Evolutionary conservation across 345 rosid species (phyloP), one percentile per base, ranked within the genome.

Genomic region (Salix viminalis): DNA sequence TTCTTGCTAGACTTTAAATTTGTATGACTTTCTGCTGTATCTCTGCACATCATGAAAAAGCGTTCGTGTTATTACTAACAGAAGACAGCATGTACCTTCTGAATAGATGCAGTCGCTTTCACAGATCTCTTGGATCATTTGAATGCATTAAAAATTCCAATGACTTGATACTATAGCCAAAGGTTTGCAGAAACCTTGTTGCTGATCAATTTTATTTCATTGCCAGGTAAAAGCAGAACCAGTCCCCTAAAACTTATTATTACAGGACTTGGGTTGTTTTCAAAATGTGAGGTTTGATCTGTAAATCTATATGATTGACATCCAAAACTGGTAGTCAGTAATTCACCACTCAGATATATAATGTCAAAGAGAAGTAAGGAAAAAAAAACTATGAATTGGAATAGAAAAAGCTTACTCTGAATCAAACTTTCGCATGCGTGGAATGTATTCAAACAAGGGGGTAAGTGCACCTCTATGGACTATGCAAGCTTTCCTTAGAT

Each of bases 401-500:
- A 73, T 32, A 23, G 37, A 67, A 58, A 16, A 80, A 74, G 72
- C 88, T 83, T 94, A 94, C 98, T 81, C 97, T 56, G 88, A 74
- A 79, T 89, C 87, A 32, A 97, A 88, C 48, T 89, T 90, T 79
- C 90, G 84, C 97, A 93, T 93, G 19, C 99, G 92, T 2, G 91
- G 90, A 85, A 95, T 89, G 79, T 95, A 93, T 80, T 93, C 97
- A 61, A 77, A 91, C 62, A 90, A 81, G 71, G 91, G 65, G 77
- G 97, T 89, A 72, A 93, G 87, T 64, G 85, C 79, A 75, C 99
- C 99, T 36, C 82, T 78, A 76, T 93, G 90, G 79, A 85, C 88
- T 75, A 95, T 89, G 88, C 99, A 95, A 83, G 99, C 99, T 86
- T 90, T 87, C 70, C 79, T 88, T 71, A 95, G 74, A 84, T 89